Percentiles rank a stretch among this genome's conserved stretches.
Evolutionary conservation across 495 filamentous ascomycete genomes (phyloP).

Genomic region (Hypoxylon perforatum): DNA sequence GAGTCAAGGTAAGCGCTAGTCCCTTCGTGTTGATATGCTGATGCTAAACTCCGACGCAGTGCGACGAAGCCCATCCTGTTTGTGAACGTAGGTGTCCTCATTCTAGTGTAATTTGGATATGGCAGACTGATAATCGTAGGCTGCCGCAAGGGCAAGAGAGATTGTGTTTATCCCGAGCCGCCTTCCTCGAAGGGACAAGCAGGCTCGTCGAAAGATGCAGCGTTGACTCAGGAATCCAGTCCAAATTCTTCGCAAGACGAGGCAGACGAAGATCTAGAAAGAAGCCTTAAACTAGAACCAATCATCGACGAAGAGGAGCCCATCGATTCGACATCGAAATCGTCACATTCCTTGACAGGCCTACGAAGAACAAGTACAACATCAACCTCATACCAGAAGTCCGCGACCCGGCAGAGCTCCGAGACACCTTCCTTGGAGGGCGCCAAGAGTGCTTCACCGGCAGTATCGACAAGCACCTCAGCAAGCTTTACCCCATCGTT

Average conservation of each 20-base stretch:
- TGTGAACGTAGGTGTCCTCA: constrained; percentile 76
- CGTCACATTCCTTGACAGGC: constrained; percentile 50
- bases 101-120: background rate
- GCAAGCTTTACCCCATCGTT: constrained; percentile 46
- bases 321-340: constrained; percentile 49
- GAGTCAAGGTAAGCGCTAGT: constrained; percentile 79
- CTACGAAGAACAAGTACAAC: constrained; percentile 57
- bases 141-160: constrained; percentile 85
- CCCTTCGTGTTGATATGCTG: constrained; percentile 1
- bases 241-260: constrained; percentile 64
- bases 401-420: constrained; percentile 53
- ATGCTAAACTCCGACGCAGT: constrained; percentile 60
- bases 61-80: constrained; percentile 84
- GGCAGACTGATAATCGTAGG: constrained; percentile 57
- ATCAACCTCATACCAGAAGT: constrained; percentile 50
- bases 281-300: constrained; percentile 63
- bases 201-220: constrained; percentile 56
- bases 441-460: constrained; percentile 61
- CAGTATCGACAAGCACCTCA: constrained; percentile 54
- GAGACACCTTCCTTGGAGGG: constrained; percentile 64
- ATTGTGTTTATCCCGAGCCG: constrained; percentile 83
- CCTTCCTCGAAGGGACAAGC: constrained; percentile 60
- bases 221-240: constrained; percentile 62
- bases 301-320: constrained; percentile 73
- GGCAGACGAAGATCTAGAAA: constrained; percentile 64